Evolutionary conservation across 805 yeast genomes (phyloP), one percentile per base, ranked within the genome.

Genomic region (Diddensiella santjacobensis): DNA sequence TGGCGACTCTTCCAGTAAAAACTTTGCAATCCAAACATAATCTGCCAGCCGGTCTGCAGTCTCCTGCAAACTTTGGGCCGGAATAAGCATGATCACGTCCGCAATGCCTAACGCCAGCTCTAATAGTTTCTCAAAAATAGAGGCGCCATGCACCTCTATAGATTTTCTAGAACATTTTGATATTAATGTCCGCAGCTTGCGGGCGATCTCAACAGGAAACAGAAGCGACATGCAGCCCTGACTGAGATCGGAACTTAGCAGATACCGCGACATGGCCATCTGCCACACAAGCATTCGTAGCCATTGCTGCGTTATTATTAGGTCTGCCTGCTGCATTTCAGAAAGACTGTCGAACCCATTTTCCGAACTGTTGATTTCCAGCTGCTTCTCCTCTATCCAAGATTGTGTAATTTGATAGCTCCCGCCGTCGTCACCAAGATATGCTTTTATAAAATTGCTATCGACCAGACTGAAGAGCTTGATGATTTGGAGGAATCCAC

Each of bases 211-310:
- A 1, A 51, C 50, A 3, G 54, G 54, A 30, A 51, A 51, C 3
- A 48, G 49, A 2, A 44, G 46, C 3, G 51, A 47, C 49, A 47
- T 47, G 42, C 38, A 47, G 10, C 48, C 51, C 15, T 39, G 44
- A 10, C 47, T 19, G 15, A 42, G 17, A 18, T 26, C 42, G 18
- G 40, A 20, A 24, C 42, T 24, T n/a, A 51, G 26, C 22, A 43
- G 24, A 23, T 44, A 48, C 15, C 47, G 45, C 4, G 49, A 40
- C 52, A 48, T 44, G 31, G 52, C 45, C 50, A 51, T 48, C 36
- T 51, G 45, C 54, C 54, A 51, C n/a, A 51, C 47, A 22, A 51
- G 40, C 46, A 51, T 45, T 23, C 44, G 44, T 22, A 51, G 47
- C 54, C 54, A 51, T 35, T 48, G 52, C 45, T 51, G 54, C 5